A percentile compares a stretch with the other conserved stretches of the same genome.
These are phyloP conservation scores for Dittrichia graveolens DNA, from an alignment of 129 eudicot species.

Conservation along the genomic window DNA sequence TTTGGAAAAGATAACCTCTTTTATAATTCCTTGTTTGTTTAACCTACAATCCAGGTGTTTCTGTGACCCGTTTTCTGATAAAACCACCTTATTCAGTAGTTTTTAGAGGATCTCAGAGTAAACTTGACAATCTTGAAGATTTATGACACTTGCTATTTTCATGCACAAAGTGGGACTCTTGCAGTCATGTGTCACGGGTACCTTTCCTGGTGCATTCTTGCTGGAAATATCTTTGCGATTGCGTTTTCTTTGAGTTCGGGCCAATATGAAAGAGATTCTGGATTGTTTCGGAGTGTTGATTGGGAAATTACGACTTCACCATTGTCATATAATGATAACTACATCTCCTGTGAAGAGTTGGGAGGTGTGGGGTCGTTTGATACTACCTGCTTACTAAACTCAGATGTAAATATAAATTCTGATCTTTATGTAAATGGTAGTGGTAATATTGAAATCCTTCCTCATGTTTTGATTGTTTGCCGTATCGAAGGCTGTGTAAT, in stretches of 20 bases:
- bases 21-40: not conserved
- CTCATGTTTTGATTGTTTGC: slow-evolving; percentile 63
- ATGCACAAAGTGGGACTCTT: slow-evolving; percentile 36
- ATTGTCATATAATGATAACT: slow-evolving; percentile 25
- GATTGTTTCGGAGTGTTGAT: slow-evolving; percentile 20
- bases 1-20: not conserved
- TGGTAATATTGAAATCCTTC: slow-evolving; percentile 87
- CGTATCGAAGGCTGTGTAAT: slow-evolving; percentile 69
- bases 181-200: slow-evolving; percentile 56
- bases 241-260: slow-evolving; percentile 43
- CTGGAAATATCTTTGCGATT: slow-evolving; percentile 41
- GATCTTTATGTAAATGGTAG: slow-evolving; percentile 54
- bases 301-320: slow-evolving; percentile 25
- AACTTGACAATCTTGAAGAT: slow-evolving; percentile 24
- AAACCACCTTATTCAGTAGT: not conserved
- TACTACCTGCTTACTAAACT: slow-evolving; percentile 71
- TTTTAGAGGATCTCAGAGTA: not conserved
- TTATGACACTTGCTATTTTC: slow-evolving; percentile 28
- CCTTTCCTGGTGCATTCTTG: slow-evolving; percentile 61
- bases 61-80: not conserved
- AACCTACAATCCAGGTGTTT: not conserved
- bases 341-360: slow-evolving; percentile 63
- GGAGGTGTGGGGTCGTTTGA: slow-evolving; percentile 89
- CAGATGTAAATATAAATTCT: slow-evolving; percentile 41
- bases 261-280: slow-evolving; percentile 27